Evolutionary conservation across 164 flowering plant species (phyloP).

Genomic region (Warburgia ugandensis): DNA sequence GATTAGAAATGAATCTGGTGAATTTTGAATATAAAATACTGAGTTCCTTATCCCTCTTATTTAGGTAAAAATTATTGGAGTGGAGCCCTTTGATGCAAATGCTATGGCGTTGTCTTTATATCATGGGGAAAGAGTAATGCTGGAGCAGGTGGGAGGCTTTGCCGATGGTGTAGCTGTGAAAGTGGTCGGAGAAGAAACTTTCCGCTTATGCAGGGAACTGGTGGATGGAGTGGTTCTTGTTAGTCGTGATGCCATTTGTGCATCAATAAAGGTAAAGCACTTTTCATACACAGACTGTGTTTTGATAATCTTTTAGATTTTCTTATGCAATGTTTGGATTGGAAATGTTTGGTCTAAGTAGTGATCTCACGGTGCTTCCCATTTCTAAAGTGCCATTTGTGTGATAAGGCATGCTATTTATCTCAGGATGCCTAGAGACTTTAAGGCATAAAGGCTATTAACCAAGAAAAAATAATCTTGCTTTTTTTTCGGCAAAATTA

Average conservation of each 20-base stretch:
- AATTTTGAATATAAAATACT: not conserved
- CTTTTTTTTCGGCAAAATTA: too few species aligned
- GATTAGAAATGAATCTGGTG: too few species aligned
- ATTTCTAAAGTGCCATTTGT: too few species aligned
- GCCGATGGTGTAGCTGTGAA: conserved; percentile 99
- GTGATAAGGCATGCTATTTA: too few species aligned
- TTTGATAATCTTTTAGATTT: not conserved
- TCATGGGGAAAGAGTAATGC: conserved; percentile 72
- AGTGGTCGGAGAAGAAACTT: conserved; percentile 92
- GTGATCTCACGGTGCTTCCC: too few species aligned
- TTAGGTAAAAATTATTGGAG: conserved; percentile 95
- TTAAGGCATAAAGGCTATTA: too few species aligned
- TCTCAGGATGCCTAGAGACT: too few species aligned
- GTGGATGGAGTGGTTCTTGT: conserved; percentile 97
- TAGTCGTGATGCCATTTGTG: conserved; percentile 96
- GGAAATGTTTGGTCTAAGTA: too few species aligned
- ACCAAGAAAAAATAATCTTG: too few species aligned
- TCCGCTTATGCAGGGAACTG: conserved; percentile 77
- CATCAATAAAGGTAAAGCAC: conserved; percentile 80
- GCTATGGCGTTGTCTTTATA: conserved; percentile 95
- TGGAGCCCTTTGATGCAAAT: conserved; percentile 97
- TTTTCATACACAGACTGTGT: not conserved
- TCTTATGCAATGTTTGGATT: too few species aligned
- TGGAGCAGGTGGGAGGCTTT: conserved; percentile 96
- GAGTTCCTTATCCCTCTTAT: not conserved